Evolutionary conservation across 257 asterid genomes (phyloP), one percentile per base, ranked within the genome.

Genomic region (Misopates orontium): DNA sequence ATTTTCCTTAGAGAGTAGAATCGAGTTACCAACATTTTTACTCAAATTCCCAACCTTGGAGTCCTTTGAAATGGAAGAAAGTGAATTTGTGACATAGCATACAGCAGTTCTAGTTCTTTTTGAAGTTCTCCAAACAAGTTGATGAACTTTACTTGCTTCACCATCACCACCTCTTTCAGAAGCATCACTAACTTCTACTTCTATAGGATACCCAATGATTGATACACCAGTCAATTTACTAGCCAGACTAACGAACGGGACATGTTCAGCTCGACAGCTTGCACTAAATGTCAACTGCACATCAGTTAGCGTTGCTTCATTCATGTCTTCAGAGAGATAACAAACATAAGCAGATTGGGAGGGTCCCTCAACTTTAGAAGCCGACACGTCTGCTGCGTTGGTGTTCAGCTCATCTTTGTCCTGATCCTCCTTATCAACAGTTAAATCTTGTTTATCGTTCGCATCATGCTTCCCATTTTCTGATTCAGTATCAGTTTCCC

Each of bases 101-200:
- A 85, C 89, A 1, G 87, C 85, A 57, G 87, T 83, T 73, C 95
- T 82, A 57, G 87, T 83, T 73, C 95, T 82, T 61, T 53, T 85
- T 1, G 78, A 75, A 11, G 79, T 87, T 73, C 56, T 82, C 97
- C 95, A 89, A 64, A 71, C 79, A 58, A 80, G 86, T 31, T 23
- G 76, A 49, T 65, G 71, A 44, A 75, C 44, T 53, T 42, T 56
- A 41, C 45, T 23, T 41, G 49, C 49, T 39, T 32, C 44, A 5
- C 28, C 56, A n/a, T 66, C 31, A n/a, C 13, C 55, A 45, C 62
- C 57, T 21, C 65, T 65, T 42, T 73, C 75, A 24, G 75, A 67
- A 59, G 32, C 22, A 17, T 70, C 75, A 24, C 60, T 62, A 16
- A 83, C 7, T 5, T 72, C 83, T 49, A 81, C 64, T 59, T 83